These are phyloP conservation scores for Mucor saturninus DNA, from an alignment of 371 early-diverging fungal genomes.

Conservation along the genomic window DNA sequence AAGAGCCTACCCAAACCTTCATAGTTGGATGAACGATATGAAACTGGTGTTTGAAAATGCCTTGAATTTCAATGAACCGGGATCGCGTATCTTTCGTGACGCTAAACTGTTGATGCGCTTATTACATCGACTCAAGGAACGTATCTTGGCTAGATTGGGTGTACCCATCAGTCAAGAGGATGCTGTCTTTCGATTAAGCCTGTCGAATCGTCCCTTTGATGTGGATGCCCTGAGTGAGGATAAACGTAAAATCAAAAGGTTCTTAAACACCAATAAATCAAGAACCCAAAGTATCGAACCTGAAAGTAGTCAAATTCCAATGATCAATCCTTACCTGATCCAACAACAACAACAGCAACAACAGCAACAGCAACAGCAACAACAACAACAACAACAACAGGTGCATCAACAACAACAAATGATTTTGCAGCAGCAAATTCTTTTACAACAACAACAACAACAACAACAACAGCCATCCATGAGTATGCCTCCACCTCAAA, in stretches of 20 bases:
- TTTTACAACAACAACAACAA: constrained; percentile 14
- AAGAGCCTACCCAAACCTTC: constrained; percentile 62
- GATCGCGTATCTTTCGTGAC: constrained; percentile 72
- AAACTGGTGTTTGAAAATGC: constrained; percentile 78
- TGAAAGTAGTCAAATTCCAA: constrained; percentile 11
- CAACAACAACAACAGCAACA: constrained; percentile 13
- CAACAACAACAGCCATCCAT: constrained; percentile 14
- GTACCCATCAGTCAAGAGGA: constrained; percentile 46
- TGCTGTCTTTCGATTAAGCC: constrained; percentile 32
- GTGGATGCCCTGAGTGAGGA: constrained; percentile 33
- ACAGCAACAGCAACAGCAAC: constrained; percentile 7
- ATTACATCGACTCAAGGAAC: constrained; percentile 48
- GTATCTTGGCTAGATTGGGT: constrained; percentile 32
- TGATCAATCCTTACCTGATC: not conserved
- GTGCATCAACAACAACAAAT: constrained; percentile 11
- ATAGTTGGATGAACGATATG: constrained; percentile 71
- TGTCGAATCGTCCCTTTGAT: constrained; percentile 39
- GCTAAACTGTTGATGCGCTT: constrained; percentile 63
- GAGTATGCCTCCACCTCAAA: not conserved
- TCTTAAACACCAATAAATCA: constrained; percentile 25
- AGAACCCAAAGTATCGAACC: constrained; percentile 33
- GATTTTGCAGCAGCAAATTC: constrained; percentile 4
- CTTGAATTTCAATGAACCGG: constrained; percentile 74
- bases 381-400: constrained; percentile 14
- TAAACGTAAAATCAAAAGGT: constrained; percentile 33